Base-by-base conservation (phyloP, 306 rosid species). In the Malus fusca region DNA sequence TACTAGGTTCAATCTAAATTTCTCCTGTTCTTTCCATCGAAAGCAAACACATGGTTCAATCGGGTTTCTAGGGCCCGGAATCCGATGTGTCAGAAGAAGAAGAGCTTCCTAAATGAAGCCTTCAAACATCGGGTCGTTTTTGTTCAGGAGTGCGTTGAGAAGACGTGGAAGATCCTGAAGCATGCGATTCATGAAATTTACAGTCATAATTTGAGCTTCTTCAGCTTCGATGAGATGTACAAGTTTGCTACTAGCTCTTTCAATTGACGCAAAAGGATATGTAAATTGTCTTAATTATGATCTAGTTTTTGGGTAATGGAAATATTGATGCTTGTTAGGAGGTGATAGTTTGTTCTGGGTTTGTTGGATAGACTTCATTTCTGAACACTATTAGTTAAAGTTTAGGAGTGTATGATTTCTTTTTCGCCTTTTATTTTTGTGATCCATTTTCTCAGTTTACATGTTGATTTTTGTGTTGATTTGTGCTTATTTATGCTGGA, bases 141-240 rank as follows among this genome's bases (percentile, higher is more conserved):
- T 82, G 94, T 91, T 93, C 98, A 94, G 21, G 88, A 87, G 75
- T 91, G 90, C 77, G 92, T 92, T 22, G 97, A 93, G 78, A 93
- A 90, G 88, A 93, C 96, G 0, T 93, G 98, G 98, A 88, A 86
- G 90, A 82, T 93, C 82, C 87, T 92, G 73, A 96, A 92, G 66
- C 92, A 86, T 74, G 98, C 91, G 78, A 90, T 90, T 73, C 85
- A 88, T 26, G 98, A 93, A 85, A 93, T 93, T 67, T 91, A 93
- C 78, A 93, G 91, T 64, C 98, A 90, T 73, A 93, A 93, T 81
- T 96, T 96, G 19, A 93, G 97, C 79, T 91, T 1, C 0, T 5
- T 90, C 61, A 91, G 98, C 78, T 91, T 93, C 67, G 98, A 93
- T 78, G 97, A 93, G 85, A 92, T 91, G 69, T 93, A 93, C 82